These are phyloP conservation scores for Pholiota microspora DNA, from an alignment of 768 basidiomycete species.

Conservation along the genomic window DNA sequence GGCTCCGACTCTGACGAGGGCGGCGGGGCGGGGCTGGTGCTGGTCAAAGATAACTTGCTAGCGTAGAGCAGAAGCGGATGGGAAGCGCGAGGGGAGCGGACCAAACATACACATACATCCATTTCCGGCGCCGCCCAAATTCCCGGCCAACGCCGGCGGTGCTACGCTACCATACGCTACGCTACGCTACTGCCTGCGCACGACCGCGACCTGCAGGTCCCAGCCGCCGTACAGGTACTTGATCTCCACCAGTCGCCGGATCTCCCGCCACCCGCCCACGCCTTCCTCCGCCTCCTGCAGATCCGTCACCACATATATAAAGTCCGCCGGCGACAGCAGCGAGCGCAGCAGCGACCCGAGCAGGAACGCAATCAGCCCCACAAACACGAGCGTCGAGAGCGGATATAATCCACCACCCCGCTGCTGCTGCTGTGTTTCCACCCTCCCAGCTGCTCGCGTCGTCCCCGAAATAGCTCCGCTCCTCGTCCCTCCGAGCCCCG, in stretches of 20 bases:
- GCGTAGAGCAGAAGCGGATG: constrained; percentile 14
- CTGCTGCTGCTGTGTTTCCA: not conserved
- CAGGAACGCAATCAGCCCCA: constrained; percentile 85
- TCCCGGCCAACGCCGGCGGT: constrained; percentile 10
- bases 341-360: constrained; percentile 89
- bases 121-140: constrained; percentile 31
- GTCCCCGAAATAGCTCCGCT: not conserved
- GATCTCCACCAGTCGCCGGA: constrained; percentile 76
- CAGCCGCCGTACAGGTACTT: constrained; percentile 81
- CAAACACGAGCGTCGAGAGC: constrained; percentile 62
- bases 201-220: constrained; percentile 87
- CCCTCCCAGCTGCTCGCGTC: not conserved
- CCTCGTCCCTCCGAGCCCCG: not conserved
- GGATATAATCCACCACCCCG: constrained; percentile 28
- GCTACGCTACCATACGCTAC: constrained; percentile 11
- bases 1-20: constrained; percentile 19
- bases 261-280: constrained; percentile 76
- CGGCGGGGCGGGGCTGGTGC: constrained; percentile 15
- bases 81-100: constrained; percentile 26
- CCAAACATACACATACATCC: constrained; percentile 24
- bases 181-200: constrained; percentile 52
- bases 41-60: constrained; percentile 9
- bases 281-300: constrained; percentile 47
- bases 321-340: constrained; percentile 87
- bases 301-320: constrained; percentile 75